phyloP scores from a whole-genome alignment of 306 rosid species.

The Prunus mira region DNA sequence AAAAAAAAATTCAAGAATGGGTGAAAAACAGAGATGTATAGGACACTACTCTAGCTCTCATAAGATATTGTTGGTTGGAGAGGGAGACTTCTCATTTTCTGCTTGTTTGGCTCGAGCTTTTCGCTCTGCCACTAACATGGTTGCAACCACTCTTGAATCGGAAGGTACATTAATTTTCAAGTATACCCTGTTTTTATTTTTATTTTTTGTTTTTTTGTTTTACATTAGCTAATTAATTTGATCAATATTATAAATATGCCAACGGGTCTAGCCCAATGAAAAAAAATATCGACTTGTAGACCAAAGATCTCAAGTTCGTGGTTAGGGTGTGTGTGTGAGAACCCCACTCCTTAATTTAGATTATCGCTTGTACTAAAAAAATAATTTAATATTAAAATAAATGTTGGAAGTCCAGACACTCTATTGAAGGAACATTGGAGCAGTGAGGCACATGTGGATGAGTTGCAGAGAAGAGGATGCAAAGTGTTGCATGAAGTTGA shows the following conservation, averaged over 20 bases:
- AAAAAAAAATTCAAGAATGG: neutral
- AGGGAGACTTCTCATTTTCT: conserved; percentile 33
- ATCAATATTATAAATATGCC: neutral
- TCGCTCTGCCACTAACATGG: conserved; percentile 22
- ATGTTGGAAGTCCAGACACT: neutral
- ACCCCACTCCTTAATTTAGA: too few relatives aligned
- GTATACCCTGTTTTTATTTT: neutral
- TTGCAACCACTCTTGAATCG: conserved; percentile 24
- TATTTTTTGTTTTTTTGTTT: too few relatives aligned
- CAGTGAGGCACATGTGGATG: neutral
- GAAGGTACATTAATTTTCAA: conserved; percentile 1
- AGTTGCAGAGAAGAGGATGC: conserved; percentile 19
- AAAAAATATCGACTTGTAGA: neutral
- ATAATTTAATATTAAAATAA: too few relatives aligned
- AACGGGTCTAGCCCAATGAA: neutral
- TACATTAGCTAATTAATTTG: neutral
- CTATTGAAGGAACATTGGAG: neutral
- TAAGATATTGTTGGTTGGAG: conserved; percentile 26
- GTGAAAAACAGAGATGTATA: conserved; percentile 6
- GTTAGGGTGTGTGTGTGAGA: too few relatives aligned
- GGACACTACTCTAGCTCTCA: conserved; percentile 24
- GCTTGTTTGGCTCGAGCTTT: conserved; percentile 29
- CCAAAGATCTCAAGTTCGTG: neutral
- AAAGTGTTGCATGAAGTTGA: conserved; percentile 16
- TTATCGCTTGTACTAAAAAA: too few relatives aligned